Evolutionary conservation across 495 filamentous ascomycete species (phyloP).

Genomic region (Cercophora scortea): DNA sequence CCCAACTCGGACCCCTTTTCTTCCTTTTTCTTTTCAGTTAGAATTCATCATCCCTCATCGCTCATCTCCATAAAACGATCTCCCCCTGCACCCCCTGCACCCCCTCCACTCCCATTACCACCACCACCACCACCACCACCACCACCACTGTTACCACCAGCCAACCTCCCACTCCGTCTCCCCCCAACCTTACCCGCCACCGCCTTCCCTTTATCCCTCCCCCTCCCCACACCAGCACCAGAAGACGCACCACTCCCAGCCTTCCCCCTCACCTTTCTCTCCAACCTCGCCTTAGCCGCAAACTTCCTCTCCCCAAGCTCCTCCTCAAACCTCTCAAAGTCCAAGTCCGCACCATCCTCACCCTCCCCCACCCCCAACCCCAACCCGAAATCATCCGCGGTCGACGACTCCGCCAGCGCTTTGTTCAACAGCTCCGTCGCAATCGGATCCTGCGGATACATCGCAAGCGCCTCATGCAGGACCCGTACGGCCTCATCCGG

Average conservation of each 20-base stretch:
- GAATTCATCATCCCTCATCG: slow-evolving; percentile 8
- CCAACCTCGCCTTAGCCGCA: slow-evolving; percentile 14
- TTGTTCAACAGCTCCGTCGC: slow-evolving; percentile 69
- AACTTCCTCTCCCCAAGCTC: slow-evolving; percentile 20
- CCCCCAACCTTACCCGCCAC: slow-evolving; percentile 3
- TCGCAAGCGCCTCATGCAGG: slow-evolving; percentile 67
- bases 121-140: background rate
- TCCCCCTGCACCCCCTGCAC: background rate
- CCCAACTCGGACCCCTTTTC: too few species aligned
- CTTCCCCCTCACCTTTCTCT: slow-evolving; percentile 3
- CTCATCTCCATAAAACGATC: slow-evolving; percentile 21
- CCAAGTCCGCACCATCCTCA: slow-evolving; percentile 5
- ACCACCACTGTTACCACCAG: background rate
- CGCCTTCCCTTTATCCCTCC: slow-evolving; percentile 15
- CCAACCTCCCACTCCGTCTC: background rate
- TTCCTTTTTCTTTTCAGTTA: too few species aligned
- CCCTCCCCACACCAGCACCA: too few species aligned
- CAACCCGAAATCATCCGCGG: slow-evolving; percentile 16
- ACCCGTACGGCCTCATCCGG: slow-evolving; percentile 60
- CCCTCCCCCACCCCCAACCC: slow-evolving; percentile 11
- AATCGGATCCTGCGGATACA: slow-evolving; percentile 60
- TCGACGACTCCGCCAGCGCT: slow-evolving; percentile 60
- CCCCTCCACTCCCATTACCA: background rate
- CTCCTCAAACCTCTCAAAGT: slow-evolving; percentile 26
- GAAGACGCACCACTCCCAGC: too few species aligned